These are phyloP conservation scores for Elongisporangium undulatum DNA, from an alignment of 352 stramenopile species.

Conservation along the genomic window DNA sequence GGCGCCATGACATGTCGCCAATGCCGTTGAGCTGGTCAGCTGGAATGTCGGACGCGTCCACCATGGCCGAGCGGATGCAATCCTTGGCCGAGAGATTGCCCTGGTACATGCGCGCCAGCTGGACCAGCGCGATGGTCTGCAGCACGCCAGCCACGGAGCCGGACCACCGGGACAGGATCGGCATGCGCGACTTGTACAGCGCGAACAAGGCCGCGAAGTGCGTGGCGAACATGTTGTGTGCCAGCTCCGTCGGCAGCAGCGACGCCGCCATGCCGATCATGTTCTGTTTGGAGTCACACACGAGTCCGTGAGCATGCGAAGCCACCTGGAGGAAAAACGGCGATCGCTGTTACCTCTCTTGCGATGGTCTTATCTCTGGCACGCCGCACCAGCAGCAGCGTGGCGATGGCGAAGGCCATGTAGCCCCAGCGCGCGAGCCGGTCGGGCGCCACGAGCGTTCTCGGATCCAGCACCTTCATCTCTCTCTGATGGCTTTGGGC, in stretches of 20 bases:
- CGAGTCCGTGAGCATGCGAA: no score
- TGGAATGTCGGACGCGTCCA: constrained; percentile 24
- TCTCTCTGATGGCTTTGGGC: constrained; percentile 1
- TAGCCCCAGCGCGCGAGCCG: constrained; percentile 37
- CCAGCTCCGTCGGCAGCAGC: constrained; percentile 43
- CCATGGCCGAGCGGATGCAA: constrained; percentile 30
- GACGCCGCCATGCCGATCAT: constrained; percentile 34
- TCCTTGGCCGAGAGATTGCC: constrained; percentile 42
- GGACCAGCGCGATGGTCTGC: constrained; percentile 38
- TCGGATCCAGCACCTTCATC: constrained; percentile 25
- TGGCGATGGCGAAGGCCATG: constrained; percentile 30
- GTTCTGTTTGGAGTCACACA: constrained; percentile 21
- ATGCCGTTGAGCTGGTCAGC: constrained; percentile 25
- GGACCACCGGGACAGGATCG: constrained; percentile 48
- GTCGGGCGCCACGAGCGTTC: constrained; percentile 10
- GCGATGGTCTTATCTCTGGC: constrained; percentile 38
- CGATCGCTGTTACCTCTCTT: constrained; percentile 19
- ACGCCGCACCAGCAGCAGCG: constrained; percentile 31
- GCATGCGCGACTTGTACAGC: constrained; percentile 37
- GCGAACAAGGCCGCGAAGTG: constrained; percentile 30
- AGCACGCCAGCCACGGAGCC: constrained; percentile 36
- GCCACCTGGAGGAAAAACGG: neutral
- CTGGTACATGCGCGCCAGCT: constrained; percentile 31
- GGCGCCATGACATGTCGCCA: constrained; percentile 31
- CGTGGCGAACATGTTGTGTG: constrained; percentile 39